Base-by-base conservation (phyloP, 1,284 basidiomycete genomes). In the Schizopora paradoxa region DNA sequence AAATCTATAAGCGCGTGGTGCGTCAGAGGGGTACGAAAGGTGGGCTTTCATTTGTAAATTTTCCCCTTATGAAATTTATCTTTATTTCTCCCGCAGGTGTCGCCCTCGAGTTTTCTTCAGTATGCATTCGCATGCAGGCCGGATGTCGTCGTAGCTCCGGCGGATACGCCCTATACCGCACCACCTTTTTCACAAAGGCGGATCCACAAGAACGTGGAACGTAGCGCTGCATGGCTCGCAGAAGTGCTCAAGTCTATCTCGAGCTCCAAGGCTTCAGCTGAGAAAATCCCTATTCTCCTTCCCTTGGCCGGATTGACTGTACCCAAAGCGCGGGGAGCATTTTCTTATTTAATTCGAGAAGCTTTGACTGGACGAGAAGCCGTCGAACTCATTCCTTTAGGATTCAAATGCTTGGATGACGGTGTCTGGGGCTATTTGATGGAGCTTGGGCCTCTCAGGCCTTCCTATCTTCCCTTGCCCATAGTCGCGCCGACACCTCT, bases 151-250 rank as follows among this genome's bases (percentile, higher is more conserved):
- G 67, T 87, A 47, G 79, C 87, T 0, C 67, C 90, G 13, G 70
- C 77, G 1, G 88, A 91, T 52, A 79, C 70, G 0, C 83, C 86
- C 0, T 76, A 76, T 57, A 83, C 80, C 0, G 54, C 66, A 1
- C 70, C 76, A 0, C 76, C 81, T 0, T 73, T 79, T 51, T 85
- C 81, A 3, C 82, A 86, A 56, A 89, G 84, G 54, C 77, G 87
- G 7, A 61, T 82, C 4, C 79, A 73, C 22, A 91, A 89, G 58
- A 82, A 79, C 57, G 70, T 90, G 42, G 79, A 85, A 40, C 70
- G 87, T 18, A 79, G 43, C 11, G 29, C 26, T 4, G 31, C 44
- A 19, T 50, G 48, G 48, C 44, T 42, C 23, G 23, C 41, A 4
- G n/a, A 41, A 14, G 36, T 48, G 6, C 34, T 48, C 14, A 18